Base-by-base conservation (phyloP, 176 grass and related monocot species). In the Bolboschoenus planiculmis region DNA sequence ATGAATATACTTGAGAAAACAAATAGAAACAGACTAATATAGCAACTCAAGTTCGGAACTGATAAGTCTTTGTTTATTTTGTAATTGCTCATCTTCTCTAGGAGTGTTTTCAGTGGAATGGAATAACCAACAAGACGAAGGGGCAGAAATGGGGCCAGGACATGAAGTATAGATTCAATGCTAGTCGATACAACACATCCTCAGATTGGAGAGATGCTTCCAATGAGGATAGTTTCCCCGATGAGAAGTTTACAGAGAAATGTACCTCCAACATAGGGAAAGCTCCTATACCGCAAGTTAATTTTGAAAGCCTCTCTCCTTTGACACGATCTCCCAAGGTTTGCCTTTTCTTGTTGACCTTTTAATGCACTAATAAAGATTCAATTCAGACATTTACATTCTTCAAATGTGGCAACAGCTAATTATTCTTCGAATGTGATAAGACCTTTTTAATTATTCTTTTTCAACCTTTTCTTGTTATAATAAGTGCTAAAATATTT, bases 111-210 rank as follows among this genome's bases (percentile, higher is more conserved):
- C 66, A 87, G 1, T 98, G 96, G 96, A 91, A 83, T 86, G 92
- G 86, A 83, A 95, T 89, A 86, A 86, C 84, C 34, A 97, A 87
- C 87, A 95, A 95, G 85, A 91, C 88, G 83, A 95, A 95, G 89
- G 96, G 92, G 46, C 96, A 98, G 84, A 95, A 95, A 83, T 98
- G 96, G 92, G 80, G 80, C 5, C 80, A 82, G 27, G 80, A 59
- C 14, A 39, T 56, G 1, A 81, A 81, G 11, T 14, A 44, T 47
- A 66, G 8, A 29, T 3, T 50, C 24, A 47, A 48, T 66, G 15
- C 54, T 44, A 82, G 27, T 46, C 56, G 35, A 65, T 65, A 56
- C 18, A 42, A 81, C 13, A 23, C 54, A 37, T 40, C 56, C 37
- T 42, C 59, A 50, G 44, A 82, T 48, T 65, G 58, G 80, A 27